A percentile compares a stretch with the other conserved stretches of the same genome.
Conservation (phyloP, 1,284 basidiomycete genomes). For the Sporisorium iseilematis-ciliati region DNA sequence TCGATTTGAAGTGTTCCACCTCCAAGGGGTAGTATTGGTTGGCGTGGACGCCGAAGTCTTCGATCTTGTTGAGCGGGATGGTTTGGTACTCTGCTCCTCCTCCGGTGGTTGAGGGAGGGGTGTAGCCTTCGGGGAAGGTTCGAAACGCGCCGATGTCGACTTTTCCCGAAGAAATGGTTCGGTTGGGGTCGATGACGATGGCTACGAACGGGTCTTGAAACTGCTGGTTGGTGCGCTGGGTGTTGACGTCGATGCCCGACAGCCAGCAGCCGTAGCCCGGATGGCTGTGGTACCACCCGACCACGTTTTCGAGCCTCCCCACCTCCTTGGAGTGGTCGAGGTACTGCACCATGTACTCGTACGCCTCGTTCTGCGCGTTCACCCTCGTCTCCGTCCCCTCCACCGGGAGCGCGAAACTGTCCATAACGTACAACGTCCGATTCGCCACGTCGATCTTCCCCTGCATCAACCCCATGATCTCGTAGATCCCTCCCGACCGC, state of each 20-base stretch:
- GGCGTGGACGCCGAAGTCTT: constrained; percentile 85
- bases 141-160: constrained; percentile 99
- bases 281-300: constrained; percentile 99
- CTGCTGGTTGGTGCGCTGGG: constrained; percentile 92
- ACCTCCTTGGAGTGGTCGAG: constrained; percentile 84
- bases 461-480: constrained; percentile 99
- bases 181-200: constrained; percentile 97
- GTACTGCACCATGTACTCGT: constrained; percentile 98
- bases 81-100: constrained; percentile 79
- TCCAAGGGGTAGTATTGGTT: constrained; percentile 94
- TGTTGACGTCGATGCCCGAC: constrained; percentile 96
- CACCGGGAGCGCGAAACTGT: constrained; percentile 95
- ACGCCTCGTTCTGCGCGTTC: constrained; percentile 94
- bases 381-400: constrained; percentile 99
- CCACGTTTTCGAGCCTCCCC: constrained; percentile 84
- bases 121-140: constrained; percentile 83
- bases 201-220: constrained; percentile 97
- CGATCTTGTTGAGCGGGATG: constrained; percentile 78
- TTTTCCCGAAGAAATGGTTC: constrained; percentile 95
- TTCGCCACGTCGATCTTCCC: constrained; percentile 89
- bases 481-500: constrained; percentile 93
- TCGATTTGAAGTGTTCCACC: constrained; percentile 93
- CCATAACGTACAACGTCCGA: constrained; percentile 83
- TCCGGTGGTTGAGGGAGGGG: constrained; percentile 75
- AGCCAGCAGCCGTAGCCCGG: constrained; percentile 99